Evolutionary conservation across 352 stramenopile genomes (phyloP).

Genomic region (Globisporangium perplexum): DNA sequence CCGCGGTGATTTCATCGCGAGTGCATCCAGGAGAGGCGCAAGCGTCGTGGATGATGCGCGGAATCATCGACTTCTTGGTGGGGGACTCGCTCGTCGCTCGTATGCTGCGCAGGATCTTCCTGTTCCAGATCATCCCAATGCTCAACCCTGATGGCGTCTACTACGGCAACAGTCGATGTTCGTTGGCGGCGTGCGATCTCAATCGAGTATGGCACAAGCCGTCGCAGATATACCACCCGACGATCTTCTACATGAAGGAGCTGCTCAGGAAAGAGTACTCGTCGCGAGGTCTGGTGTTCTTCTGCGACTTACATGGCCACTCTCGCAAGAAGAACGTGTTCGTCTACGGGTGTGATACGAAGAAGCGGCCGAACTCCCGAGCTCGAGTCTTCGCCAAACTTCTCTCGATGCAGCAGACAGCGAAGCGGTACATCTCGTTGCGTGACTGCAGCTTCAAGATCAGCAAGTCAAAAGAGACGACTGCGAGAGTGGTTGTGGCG

Average conservation of each 20-base stretch:
- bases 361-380: conserved; percentile 69
- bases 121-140: conserved; percentile 92
- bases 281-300: conserved; percentile 70
- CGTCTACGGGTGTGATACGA: conserved; percentile 93
- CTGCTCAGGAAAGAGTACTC: conserved; percentile 55
- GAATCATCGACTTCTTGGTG: conserved; percentile 88
- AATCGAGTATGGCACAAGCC: conserved; percentile 89
- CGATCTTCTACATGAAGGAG: conserved; percentile 83
- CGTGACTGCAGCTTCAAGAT: conserved; percentile 79
- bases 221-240: conserved; percentile 68
- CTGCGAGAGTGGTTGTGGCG: conserved; percentile 73
- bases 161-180: conserved; percentile 90
- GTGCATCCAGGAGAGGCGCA: conserved; percentile 91
- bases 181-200: conserved; percentile 73
- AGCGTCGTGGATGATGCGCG: conserved; percentile 93
- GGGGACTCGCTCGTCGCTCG: conserved; percentile 48
- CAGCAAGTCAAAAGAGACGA: conserved; percentile 72
- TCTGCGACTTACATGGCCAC: conserved; percentile 91
- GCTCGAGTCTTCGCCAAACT: conserved; percentile 70
- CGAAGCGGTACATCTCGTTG: conserved; percentile 61
- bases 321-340: conserved; percentile 93
- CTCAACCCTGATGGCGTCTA: conserved; percentile 94
- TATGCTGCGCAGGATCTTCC: conserved; percentile 78
- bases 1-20: conserved; percentile 79
- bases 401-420: conserved; percentile 57